Evolutionary conservation across 2,329 filamentous ascomycete species (phyloP).

Genomic region (Talaromyces rugulosus): DNA sequence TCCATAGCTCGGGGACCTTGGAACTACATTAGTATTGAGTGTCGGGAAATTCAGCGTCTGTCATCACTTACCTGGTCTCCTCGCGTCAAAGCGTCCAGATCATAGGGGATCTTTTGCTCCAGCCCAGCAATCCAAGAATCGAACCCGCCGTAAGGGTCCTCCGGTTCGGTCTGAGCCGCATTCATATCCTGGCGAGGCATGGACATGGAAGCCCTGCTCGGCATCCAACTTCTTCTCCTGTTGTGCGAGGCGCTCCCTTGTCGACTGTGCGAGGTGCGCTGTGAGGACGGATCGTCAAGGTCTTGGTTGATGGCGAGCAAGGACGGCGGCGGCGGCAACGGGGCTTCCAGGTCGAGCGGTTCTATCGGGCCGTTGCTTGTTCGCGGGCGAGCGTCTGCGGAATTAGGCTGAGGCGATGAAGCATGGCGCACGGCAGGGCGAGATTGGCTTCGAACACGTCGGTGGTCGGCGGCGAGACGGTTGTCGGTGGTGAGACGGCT

Average conservation of each 20-base stretch:
- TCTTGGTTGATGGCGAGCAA: conserved; percentile 35
- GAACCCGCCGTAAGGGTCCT: conserved; percentile 31
- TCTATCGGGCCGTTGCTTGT: conserved; percentile 23
- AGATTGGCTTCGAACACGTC: conserved; percentile 25
- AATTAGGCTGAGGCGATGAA: conserved; percentile 28
- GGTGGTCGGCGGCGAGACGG: conserved; percentile 15
- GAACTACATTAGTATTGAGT: conserved; percentile 9
- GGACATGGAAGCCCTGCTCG: conserved; percentile 27
- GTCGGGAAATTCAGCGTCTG: not conserved
- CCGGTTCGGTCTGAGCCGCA: conserved; percentile 9
- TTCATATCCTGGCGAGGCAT: conserved; percentile 1
- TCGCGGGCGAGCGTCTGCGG: conserved; percentile 23
- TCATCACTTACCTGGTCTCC: conserved; percentile 47
- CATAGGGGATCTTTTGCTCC: conserved; percentile 54
- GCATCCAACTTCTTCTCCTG: conserved; percentile 44
- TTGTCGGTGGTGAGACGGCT: conserved; percentile 16
- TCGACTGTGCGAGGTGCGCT: conserved; percentile 28
- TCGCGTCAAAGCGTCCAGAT: conserved; percentile 46
- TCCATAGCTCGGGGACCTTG: conserved; percentile 58
- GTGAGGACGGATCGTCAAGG: conserved; percentile 26
- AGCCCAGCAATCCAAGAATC: conserved; percentile 58
- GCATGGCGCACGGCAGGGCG: conserved; percentile 28
- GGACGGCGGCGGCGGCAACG: conserved; percentile 37
- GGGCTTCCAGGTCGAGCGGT: conserved; percentile 25
- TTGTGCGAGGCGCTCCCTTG: conserved; percentile 27